A percentile compares a stretch with the other conserved stretches of the same genome.
Conservation (phyloP, 352 stramenopile species). For the Phytophthora pini region DNA sequence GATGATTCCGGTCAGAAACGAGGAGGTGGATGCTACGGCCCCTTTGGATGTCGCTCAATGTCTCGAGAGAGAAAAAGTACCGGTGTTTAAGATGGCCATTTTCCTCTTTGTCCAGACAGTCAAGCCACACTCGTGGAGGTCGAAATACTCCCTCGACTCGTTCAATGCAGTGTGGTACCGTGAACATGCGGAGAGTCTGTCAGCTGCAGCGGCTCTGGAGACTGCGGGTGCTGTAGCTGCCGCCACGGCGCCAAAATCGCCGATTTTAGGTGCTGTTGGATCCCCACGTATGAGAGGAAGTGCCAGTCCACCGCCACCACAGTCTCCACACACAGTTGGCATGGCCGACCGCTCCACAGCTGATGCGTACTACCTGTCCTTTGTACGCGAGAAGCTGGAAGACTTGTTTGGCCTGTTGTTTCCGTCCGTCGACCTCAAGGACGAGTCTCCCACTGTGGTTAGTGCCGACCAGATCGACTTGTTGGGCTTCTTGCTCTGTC, state of each 20-base stretch:
- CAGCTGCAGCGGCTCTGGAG: slow-evolving; percentile 43
- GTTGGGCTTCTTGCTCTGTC: slow-evolving; percentile 76
- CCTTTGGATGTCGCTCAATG: slow-evolving; percentile 67
- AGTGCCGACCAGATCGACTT: slow-evolving; percentile 74
- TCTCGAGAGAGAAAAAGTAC: slow-evolving; percentile 56
- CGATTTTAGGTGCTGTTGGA: slow-evolving; percentile 37
- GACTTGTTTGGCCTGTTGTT: slow-evolving; percentile 79
- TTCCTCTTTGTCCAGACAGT: slow-evolving; percentile 86
- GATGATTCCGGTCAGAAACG: slow-evolving; percentile 57
- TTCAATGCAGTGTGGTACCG: slow-evolving; percentile 86
- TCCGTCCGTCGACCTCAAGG: slow-evolving; percentile 57
- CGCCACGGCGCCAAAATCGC: slow-evolving; percentile 30
- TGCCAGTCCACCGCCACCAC: slow-evolving; percentile 64
- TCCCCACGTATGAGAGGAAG: slow-evolving; percentile 64
- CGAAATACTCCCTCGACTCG: slow-evolving; percentile 77
- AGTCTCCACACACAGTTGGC: slow-evolving; percentile 77
- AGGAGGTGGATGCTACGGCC: slow-evolving; percentile 14
- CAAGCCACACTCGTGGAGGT: slow-evolving; percentile 75
- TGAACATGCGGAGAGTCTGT: slow-evolving; percentile 61
- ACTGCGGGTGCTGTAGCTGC: slow-evolving; percentile 25
- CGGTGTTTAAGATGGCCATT: slow-evolving; percentile 79
- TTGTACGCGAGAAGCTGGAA: slow-evolving; percentile 81
- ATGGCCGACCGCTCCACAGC: slow-evolving; percentile 83
- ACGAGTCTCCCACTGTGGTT: slow-evolving; percentile 58
- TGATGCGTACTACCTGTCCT: slow-evolving; percentile 82